Conservation (phyloP, 2,329 filamentous ascomycete genomes). For the Venturiaceae sp. region DNA sequence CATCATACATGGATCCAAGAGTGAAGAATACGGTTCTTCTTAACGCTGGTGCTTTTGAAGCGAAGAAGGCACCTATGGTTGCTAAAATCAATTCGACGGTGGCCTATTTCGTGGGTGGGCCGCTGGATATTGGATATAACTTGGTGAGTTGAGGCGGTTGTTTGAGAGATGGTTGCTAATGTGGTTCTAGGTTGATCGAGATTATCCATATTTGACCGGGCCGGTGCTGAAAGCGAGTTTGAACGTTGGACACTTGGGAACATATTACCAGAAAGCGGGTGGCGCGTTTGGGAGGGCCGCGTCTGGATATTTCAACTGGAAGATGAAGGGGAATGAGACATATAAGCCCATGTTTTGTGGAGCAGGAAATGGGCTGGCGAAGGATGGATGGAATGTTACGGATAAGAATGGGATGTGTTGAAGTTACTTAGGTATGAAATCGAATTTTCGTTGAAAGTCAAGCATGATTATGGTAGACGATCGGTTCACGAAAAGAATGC, state of each 20-base stretch:
- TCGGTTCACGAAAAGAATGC: too few relatives aligned
- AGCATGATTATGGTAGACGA: too few relatives aligned
- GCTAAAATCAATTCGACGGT: conserved; percentile 1
- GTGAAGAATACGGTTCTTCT: conserved; percentile 5
- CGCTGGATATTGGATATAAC: not conserved
- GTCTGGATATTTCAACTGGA: conserved; percentile 1
- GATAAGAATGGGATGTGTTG: too few relatives aligned
- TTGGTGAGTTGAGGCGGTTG: not conserved
- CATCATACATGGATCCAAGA: not conserved
- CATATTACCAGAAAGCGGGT: not conserved
- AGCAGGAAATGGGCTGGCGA: not conserved
- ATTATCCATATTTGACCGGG: not conserved
- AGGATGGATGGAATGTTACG: conserved; percentile 4
- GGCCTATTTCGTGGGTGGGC: conserved; percentile 5
- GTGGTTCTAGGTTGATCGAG: not conserved
- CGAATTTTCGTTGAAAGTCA: too few relatives aligned
- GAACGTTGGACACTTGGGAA: conserved; percentile 3
- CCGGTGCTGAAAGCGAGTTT: not conserved
- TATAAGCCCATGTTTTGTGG: not conserved
- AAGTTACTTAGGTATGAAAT: too few relatives aligned
- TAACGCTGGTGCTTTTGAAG: conserved; percentile 2
- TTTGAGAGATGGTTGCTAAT: not conserved
- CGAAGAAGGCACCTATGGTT: not conserved
- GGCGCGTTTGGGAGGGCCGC: conserved; percentile 5
- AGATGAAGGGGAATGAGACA: not conserved